Percentiles rank a stretch among this genome's conserved stretches.
Evolutionary conservation across 306 rosid genomes (phyloP).

Genomic region (Trifolium repens): DNA sequence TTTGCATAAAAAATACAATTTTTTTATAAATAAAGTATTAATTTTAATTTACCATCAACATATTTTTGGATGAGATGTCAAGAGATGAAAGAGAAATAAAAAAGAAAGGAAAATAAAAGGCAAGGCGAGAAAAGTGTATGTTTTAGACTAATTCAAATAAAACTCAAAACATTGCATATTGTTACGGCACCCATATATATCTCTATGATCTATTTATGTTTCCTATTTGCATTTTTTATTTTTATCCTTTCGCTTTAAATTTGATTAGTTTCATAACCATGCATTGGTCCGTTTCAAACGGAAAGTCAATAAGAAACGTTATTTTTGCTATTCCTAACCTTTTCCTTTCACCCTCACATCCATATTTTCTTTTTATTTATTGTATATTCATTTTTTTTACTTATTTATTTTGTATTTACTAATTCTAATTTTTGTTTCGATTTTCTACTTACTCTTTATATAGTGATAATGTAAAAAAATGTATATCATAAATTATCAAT

Average conservation of each 20-base stretch:
- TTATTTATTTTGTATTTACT: slow-evolving; percentile 17
- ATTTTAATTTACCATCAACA: not conserved
- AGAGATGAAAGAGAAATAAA: not conserved
- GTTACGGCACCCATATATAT: slow-evolving; percentile 13
- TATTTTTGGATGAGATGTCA: not conserved
- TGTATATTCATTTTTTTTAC: slow-evolving; percentile 5
- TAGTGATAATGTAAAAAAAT: not conserved
- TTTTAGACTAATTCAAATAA: slow-evolving; percentile 3
- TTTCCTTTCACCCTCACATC: slow-evolving; percentile 33
- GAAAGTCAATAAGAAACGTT: slow-evolving; percentile 39
- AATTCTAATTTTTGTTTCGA: not conserved
- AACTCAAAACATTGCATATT: not conserved
- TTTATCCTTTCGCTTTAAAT: slow-evolving; percentile 25
- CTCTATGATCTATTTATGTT: not conserved
- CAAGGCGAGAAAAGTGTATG: slow-evolving; percentile 11
- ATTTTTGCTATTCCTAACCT: slow-evolving; percentile 36
- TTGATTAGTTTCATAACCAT: slow-evolving; percentile 7
- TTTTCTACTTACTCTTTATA: not conserved
- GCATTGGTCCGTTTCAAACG: slow-evolving; percentile 36
- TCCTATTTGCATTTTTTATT: slow-evolving; percentile 18
- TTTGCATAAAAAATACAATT: not conserved
- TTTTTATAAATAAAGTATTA: not conserved
- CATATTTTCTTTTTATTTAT: slow-evolving; percentile 4
- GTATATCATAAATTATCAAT: not conserved
- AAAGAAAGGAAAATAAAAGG: not conserved